Evolutionary conservation across 768 basidiomycete genomes (phyloP), one percentile per base, ranked within the genome.

Genomic region (Russula olivacea): DNA sequence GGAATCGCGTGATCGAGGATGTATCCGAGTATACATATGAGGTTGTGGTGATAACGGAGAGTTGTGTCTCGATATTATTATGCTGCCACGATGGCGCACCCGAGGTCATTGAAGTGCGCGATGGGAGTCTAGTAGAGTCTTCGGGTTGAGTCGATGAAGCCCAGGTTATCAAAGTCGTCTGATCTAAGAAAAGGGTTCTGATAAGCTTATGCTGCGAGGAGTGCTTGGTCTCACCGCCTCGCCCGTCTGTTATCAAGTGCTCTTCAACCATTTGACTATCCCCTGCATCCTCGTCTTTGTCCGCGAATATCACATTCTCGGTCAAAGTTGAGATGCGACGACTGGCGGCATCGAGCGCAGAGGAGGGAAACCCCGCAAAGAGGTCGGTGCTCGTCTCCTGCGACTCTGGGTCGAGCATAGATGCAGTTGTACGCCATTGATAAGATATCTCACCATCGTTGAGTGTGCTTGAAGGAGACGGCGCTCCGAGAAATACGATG

Each of bases 1-100:
- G 90, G 68, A 92, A 91, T 11, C 78, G 80, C 10, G 79, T 83
- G 65, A 92, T 87, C 19, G 89, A 90, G 0, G 86, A 86, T 0
- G 82, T 78, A 66, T 87, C 82, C 6, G 87, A 88, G 69, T 83
- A 83, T 47, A 21, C 45, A 11, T 47, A 47, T n/a, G 45, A 47
- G 45, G 45, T 45, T 1, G 43, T 19, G 64, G 75, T 0, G 77
- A 77, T 2, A 79, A 80, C 48, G 74, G 74, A 49, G 75, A 72
- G 55, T 68, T 71, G 49, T 9, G 61, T 66, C 23, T 63, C 67
- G 49, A 47, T 10, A 14, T 45, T 45, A 19, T 36, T 45, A 12
- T 59, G 34, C 34, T 54, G 40, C 41, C 32, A n/a, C 30, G 43
- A 38, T 36, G 11, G 47, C 15, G 41, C 14, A 23, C 47, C 58